Conservation (phyloP, 306 rosid genomes). For the Inga leiocalycina region DNA sequence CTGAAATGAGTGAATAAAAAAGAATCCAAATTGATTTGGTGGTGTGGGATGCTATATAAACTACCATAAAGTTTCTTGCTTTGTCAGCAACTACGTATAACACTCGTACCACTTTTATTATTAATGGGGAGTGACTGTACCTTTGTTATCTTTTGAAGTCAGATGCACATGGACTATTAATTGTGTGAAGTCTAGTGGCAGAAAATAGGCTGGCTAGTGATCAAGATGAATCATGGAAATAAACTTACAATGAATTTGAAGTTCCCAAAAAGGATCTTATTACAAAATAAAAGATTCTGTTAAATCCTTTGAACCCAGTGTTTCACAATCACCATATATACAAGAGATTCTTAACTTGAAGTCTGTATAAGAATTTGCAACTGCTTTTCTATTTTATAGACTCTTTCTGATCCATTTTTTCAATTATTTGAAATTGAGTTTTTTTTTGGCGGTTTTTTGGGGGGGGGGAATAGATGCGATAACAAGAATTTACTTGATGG, state of each 20-base stretch:
- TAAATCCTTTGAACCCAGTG: constrained; percentile 15
- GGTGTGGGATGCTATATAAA: not conserved
- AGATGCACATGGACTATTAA: constrained; percentile 5
- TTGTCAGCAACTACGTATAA: constrained; percentile 7
- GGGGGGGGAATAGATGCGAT: too few relatives aligned
- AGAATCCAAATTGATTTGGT: not conserved
- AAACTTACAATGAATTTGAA: not conserved
- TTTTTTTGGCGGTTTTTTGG: too few relatives aligned
- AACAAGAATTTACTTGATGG: too few relatives aligned
- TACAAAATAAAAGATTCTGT: not conserved
- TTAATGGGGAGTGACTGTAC: not conserved
- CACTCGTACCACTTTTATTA: not conserved
- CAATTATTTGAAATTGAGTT: too few relatives aligned
- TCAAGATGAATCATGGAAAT: not conserved
- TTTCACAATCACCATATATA: not conserved
- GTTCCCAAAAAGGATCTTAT: not conserved
- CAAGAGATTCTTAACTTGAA: not conserved
- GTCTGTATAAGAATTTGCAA: not conserved
- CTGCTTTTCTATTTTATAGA: not conserved
- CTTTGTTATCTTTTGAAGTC: not conserved
- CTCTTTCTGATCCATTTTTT: too few relatives aligned
- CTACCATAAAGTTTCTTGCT: not conserved
- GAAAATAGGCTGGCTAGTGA: not conserved
- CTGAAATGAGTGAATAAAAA: not conserved
- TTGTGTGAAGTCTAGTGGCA: not conserved